phyloP scores from a whole-genome alignment of 2,329 filamentous ascomycete species.

The Colletotrichum higginsianum region DNA sequence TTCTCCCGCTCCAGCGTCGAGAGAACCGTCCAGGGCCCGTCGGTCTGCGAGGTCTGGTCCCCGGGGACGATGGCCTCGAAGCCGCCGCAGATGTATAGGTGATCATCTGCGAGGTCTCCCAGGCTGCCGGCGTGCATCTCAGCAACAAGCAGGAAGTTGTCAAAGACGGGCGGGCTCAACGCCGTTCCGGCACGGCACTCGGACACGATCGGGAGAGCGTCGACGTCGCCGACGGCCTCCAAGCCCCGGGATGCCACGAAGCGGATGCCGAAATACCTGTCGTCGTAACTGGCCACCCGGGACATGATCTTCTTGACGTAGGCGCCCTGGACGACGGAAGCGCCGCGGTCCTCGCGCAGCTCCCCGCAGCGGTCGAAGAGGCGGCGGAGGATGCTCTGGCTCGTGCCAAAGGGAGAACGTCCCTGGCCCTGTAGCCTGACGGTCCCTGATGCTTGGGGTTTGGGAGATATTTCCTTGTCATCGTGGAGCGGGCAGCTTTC shows the following conservation, averaged over 20 bases:
- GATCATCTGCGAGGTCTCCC: conserved; percentile 12
- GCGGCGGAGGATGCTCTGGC: neutral
- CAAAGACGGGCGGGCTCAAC: neutral
- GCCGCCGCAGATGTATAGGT: conserved; percentile 5
- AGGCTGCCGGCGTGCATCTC: conserved; percentile 15
- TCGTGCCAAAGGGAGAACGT: neutral
- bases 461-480: neutral
- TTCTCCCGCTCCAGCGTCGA: neutral
- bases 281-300: neutral
- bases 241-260: neutral
- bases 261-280: neutral
- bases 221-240: neutral
- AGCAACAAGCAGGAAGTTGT: conserved; percentile 4
- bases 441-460: neutral
- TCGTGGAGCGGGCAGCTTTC: neutral
- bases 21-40: neutral
- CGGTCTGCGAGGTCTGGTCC: neutral
- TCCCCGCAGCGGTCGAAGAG: neutral
- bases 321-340: neutral
- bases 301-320: neutral
- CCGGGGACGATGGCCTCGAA: conserved; percentile 2
- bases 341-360: neutral
- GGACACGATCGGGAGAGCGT: neutral
- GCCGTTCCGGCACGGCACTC: neutral
- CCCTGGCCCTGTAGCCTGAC: neutral